phyloP scores from a whole-genome alignment of 176 grass and related monocot species.

The Oryza glaberrima region DNA sequence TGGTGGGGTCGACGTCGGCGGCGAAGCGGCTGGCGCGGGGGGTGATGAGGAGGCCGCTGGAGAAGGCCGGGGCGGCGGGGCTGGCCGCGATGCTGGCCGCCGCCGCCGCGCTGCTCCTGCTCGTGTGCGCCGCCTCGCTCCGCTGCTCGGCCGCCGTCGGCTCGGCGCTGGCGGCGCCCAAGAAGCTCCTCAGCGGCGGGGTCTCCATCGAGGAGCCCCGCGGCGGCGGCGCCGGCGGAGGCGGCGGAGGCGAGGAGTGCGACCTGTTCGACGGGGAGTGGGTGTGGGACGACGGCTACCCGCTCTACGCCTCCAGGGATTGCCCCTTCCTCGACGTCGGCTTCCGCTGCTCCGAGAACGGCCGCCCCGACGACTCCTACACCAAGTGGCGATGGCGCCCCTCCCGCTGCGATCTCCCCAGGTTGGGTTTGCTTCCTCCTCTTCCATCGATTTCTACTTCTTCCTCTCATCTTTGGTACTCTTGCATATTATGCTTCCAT shows the following conservation, averaged over 20 bases:
- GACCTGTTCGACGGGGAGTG: constrained; percentile 89
- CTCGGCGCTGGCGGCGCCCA: constrained; percentile 34
- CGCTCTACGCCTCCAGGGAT: constrained; percentile 73
- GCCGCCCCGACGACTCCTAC: constrained; percentile 66
- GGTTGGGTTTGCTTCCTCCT: constrained; percentile 36
- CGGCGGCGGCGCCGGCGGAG: background rate
- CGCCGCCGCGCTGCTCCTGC: constrained; percentile 35
- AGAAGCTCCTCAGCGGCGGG: constrained; percentile 45
- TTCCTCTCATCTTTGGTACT: background rate
- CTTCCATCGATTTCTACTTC: background rate
- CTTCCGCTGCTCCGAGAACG: constrained; percentile 90
- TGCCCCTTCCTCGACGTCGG: constrained; percentile 82
- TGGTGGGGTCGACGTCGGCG: constrained; percentile 29
- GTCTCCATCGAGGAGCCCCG: constrained; percentile 35
- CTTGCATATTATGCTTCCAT: background rate
- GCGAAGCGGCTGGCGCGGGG: constrained; percentile 45
- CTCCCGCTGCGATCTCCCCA: constrained; percentile 71
- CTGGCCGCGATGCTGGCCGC: background rate
- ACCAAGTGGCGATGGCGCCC: constrained; percentile 86
- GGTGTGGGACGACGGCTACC: constrained; percentile 76
- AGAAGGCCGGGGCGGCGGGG: constrained; percentile 33
- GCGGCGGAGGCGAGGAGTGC: constrained; percentile 30
- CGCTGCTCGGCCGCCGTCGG: constrained; percentile 30
- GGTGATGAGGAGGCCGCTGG: constrained; percentile 32
- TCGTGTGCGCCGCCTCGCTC: constrained; percentile 39